Base-by-base conservation (phyloP, 73 alveolate species). In the Paramecium sonneborni region DNA sequence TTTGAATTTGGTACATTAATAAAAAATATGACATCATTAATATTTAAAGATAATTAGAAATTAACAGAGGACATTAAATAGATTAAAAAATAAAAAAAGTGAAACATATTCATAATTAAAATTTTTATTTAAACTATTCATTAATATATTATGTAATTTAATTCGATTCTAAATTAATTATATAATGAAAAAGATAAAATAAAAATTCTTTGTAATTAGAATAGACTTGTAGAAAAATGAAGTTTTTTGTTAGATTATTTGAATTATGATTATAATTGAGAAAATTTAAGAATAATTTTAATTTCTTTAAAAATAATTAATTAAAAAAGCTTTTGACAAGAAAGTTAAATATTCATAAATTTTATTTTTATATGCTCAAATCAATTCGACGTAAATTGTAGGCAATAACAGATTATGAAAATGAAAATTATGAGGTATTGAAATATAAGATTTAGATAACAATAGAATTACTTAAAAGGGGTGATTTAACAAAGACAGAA, bases 31-130 rank as follows among this genome's bases (percentile, higher is more conserved):
- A 79, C 90, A 24, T 43, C 32, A 1, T 24, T 39, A 28, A 79
- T 79, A 3, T 79, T 79, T 48, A 79, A 79, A 41, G 90, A 79
- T 79, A 79, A 79, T 79, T 79, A 79, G 43, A 79, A 46, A 79
- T 46, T 79, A 10, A 79, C 90, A 79, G 90, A 79, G 20, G 90
- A 79, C 15, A 79, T 79, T 6, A 79, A 79, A 46, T 8, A 6
- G 23, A 79, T 79, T 20, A 79, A 79, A 46, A 79, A 79, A 79
- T 79, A 30, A 23, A 43, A 79, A 44, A 62, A 62, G 44, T 62
- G 84, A 62, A 32, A 30, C 12, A 62, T 62, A 6, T 62, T 26
- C 84, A 62, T 30, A 62, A 62, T 26, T 52, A 52, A 52, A n/a
- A 52, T 48, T 52, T 28, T 18, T 52, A 52, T 52, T 15, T 52